A percentile compares a stretch with the other conserved stretches of the same genome.
phyloP scores from a whole-genome alignment of 768 basidiomycete genomes.

The Leccinum disarticulatum region DNA sequence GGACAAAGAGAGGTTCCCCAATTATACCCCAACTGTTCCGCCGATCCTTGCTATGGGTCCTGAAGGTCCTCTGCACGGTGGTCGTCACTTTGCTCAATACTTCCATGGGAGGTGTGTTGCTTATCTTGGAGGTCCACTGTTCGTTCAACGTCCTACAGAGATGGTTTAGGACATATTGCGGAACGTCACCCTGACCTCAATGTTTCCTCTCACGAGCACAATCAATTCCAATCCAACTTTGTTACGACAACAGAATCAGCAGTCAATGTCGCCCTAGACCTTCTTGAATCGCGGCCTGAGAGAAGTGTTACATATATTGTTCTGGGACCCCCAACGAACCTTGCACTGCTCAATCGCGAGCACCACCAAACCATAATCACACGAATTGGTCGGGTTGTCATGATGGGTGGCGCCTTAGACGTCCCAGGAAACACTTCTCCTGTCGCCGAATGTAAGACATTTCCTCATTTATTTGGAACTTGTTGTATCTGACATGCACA shows the following conservation, averaged over 20 bases:
- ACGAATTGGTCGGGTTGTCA: slow-evolving; percentile 71
- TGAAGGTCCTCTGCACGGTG: slow-evolving; percentile 66
- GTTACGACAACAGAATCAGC: slow-evolving; percentile 45
- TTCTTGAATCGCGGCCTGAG: slow-evolving; percentile 51
- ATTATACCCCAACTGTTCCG: slow-evolving; percentile 49
- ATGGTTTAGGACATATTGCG: slow-evolving; percentile 64
- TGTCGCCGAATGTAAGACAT: slow-evolving; percentile 74
- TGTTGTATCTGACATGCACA: slow-evolving; percentile 30
- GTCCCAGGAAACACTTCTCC: slow-evolving; percentile 87
- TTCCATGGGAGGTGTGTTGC: slow-evolving; percentile 73
- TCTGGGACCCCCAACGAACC: slow-evolving; percentile 77
- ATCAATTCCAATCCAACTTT: slow-evolving; percentile 44
- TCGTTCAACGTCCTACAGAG: slow-evolving; percentile 40
- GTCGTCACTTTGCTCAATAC: slow-evolving; percentile 72
- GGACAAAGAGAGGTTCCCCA: slow-evolving; percentile 57
- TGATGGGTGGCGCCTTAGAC: slow-evolving; percentile 94
- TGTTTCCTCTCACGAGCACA: slow-evolving; percentile 10
- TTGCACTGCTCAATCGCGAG: slow-evolving; percentile 62
- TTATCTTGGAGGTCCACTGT: neutral
- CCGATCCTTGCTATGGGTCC: slow-evolving; percentile 68
- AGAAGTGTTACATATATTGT: slow-evolving; percentile 68
- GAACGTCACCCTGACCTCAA: slow-evolving; percentile 67
- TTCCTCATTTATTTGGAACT: neutral
- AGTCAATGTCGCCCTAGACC: slow-evolving; percentile 52
- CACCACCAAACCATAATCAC: slow-evolving; percentile 53